Percentiles rank a stretch among this genome's conserved stretches.
phyloP scores from a whole-genome alignment of 1,139 yeast genomes.

The Pichia inconspicua region DNA sequence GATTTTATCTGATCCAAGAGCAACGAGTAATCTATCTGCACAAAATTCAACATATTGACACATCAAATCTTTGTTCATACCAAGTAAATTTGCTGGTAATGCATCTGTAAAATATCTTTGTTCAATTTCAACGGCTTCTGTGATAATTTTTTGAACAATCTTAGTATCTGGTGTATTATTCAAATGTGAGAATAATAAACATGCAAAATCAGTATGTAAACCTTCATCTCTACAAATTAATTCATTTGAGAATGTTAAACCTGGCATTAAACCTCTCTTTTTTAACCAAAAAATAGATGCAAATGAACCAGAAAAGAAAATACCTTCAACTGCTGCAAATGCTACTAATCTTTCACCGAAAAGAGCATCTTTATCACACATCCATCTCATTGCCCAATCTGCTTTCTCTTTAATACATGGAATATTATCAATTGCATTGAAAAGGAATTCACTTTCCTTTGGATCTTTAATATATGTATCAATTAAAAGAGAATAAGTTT shows the following conservation, averaged over 20 bases:
- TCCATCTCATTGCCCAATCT: slow-evolving; percentile 98
- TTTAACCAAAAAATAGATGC: slow-evolving; percentile 98
- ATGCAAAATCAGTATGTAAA: slow-evolving; percentile 95
- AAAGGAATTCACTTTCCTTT: slow-evolving; percentile 77
- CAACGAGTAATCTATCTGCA: slow-evolving; percentile 86
- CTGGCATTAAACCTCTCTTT: slow-evolving; percentile 98
- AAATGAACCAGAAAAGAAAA: slow-evolving; percentile 94
- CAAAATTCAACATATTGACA: slow-evolving; percentile 96
- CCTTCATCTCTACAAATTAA: slow-evolving; percentile 98
- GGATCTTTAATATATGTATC: slow-evolving; percentile 96
- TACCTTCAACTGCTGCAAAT: slow-evolving; percentile 98
- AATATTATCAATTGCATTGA: slow-evolving; percentile 89
- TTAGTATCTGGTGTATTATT: slow-evolving; percentile 75
- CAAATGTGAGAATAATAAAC: slow-evolving; percentile 87
- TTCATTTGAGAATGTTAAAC: slow-evolving; percentile 93
- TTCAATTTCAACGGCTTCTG: slow-evolving; percentile 94
- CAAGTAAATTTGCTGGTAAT: slow-evolving; percentile 81
- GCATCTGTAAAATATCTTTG: slow-evolving; percentile 92
- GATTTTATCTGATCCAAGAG: slow-evolving; percentile 84
- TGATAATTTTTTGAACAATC: slow-evolving; percentile 76
- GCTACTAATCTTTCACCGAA: slow-evolving; percentile 96
- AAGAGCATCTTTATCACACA: slow-evolving; percentile 73
- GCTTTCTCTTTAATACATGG: slow-evolving; percentile 96
- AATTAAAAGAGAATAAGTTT: slow-evolving; percentile 88
- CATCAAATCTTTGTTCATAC: slow-evolving; percentile 90